Conservation (phyloP, 805 yeast species). For the Naumovozyma baii region DNA sequence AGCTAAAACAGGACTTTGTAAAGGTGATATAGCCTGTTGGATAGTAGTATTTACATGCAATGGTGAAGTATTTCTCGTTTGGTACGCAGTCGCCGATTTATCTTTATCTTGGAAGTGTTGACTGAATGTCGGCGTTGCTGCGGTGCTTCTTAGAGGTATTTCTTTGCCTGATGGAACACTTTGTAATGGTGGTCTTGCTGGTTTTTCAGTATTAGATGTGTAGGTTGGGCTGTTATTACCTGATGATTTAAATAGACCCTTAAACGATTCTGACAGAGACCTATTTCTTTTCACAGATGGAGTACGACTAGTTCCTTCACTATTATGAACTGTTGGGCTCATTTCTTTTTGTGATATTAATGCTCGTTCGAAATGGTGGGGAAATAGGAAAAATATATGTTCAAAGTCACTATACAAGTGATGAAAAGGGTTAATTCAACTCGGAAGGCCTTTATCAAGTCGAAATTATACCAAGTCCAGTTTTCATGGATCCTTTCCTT, state of each 20-base stretch:
- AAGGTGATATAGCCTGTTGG: slow-evolving; percentile 4
- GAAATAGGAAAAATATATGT: too few relatives aligned
- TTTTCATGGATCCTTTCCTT: too few relatives aligned
- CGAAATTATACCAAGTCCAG: too few relatives aligned
- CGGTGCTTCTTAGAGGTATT: background rate
- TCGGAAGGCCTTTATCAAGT: too few relatives aligned
- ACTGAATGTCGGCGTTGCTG: background rate
- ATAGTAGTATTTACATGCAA: background rate
- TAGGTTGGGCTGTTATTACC: background rate
- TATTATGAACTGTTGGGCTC: background rate
- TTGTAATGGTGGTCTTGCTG: slow-evolving; percentile 1
- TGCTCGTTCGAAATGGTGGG: too few relatives aligned
- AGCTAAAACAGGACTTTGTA: slow-evolving; percentile 11
- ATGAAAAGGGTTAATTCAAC: too few relatives aligned
- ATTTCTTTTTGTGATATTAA: too few relatives aligned
- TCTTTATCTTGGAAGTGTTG: background rate
- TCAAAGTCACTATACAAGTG: too few relatives aligned
- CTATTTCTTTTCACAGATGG: slow-evolving; percentile 14
- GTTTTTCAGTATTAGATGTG: background rate
- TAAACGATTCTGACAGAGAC: slow-evolving; percentile 22
- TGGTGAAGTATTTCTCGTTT: background rate
- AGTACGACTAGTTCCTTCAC: background rate
- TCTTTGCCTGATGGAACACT: background rate
- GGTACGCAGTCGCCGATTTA: background rate
- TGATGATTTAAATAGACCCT: slow-evolving; percentile 17